Conservation (phyloP, 208 protist species). For the Trichomonas gallinae region DNA sequence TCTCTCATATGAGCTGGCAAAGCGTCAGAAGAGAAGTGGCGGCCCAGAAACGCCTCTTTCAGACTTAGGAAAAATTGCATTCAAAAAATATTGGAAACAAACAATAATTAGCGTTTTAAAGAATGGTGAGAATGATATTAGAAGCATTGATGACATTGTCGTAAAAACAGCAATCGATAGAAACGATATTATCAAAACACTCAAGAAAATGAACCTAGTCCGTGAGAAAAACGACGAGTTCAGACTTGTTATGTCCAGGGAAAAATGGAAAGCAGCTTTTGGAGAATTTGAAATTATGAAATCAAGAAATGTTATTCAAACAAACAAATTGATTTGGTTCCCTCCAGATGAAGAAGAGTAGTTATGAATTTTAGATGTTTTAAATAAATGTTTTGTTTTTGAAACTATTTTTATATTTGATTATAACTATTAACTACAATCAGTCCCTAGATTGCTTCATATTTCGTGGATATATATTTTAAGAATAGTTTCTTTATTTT, state of each 20-base stretch:
- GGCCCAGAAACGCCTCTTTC: conserved; percentile 96
- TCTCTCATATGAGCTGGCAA: conserved; percentile 89
- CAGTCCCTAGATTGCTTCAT: too few species aligned
- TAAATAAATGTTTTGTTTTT: not conserved
- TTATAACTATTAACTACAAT: not conserved
- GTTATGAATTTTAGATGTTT: not conserved
- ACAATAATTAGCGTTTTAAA: conserved; percentile 58
- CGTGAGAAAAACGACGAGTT: not conserved
- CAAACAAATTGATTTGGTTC: not conserved
- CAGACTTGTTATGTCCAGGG: not conserved
- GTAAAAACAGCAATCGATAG: not conserved
- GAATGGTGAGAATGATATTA: not conserved
- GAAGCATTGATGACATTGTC: not conserved
- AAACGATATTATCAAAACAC: not conserved
- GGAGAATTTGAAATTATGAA: not conserved
- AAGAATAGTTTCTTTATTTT: too few species aligned
- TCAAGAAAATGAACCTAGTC: not conserved
- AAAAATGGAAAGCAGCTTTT: not conserved
- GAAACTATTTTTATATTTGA: not conserved
- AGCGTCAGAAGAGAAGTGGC: conserved; percentile 76
- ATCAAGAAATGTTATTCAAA: not conserved
- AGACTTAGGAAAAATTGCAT: conserved; percentile 70
- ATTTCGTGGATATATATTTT: too few species aligned
- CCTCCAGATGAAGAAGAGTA: not conserved
- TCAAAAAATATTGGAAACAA: conserved; percentile 47